Conservation (phyloP, 2,329 filamentous ascomycete genomes). For the Grosmannia clavigera region DNA sequence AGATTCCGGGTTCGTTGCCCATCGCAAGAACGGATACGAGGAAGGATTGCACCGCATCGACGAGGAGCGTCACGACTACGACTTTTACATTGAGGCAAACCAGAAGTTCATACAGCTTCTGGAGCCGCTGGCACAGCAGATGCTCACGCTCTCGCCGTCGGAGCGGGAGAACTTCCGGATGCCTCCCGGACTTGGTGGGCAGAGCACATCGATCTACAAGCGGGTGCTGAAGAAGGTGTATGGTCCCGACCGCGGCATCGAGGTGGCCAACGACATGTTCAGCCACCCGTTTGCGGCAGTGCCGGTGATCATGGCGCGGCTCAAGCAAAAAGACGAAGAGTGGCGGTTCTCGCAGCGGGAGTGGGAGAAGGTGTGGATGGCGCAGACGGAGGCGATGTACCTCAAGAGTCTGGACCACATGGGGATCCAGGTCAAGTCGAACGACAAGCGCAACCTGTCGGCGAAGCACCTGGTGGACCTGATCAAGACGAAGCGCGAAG, state of each 20-base stretch:
- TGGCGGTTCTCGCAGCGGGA: slow-evolving; percentile 92
- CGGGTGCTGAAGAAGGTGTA: slow-evolving; percentile 97
- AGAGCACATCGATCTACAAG: slow-evolving; percentile 94
- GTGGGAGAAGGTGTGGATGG: slow-evolving; percentile 98
- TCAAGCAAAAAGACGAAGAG: slow-evolving; percentile 95
- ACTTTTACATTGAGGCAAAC: slow-evolving; percentile 95
- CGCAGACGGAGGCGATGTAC: slow-evolving; percentile 89
- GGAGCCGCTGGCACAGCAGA: slow-evolving; percentile 84
- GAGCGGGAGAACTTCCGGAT: slow-evolving; percentile 69
- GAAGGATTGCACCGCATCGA: slow-evolving; percentile 92
- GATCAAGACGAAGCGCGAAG: slow-evolving; percentile 86
- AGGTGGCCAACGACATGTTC: slow-evolving; percentile 82
- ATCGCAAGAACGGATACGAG: slow-evolving; percentile 91
- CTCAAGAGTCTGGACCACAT: slow-evolving; percentile 96
- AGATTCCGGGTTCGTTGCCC: slow-evolving; percentile 93
- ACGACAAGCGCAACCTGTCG: slow-evolving; percentile 83
- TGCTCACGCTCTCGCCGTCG: slow-evolving; percentile 62
- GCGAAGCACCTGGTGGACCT: slow-evolving; percentile 82
- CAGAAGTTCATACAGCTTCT: slow-evolving; percentile 90
- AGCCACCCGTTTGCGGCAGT: slow-evolving; percentile 73
- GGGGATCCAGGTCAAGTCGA: slow-evolving; percentile 76
- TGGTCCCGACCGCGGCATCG: slow-evolving; percentile 66
- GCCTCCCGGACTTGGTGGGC: slow-evolving; percentile 72
- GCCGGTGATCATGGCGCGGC: slow-evolving; percentile 71
- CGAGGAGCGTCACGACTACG: slow-evolving; percentile 96